Evolutionary conservation across 805 yeast genomes (phyloP).

Genomic region (Lipomyces yamanashiensis): DNA sequence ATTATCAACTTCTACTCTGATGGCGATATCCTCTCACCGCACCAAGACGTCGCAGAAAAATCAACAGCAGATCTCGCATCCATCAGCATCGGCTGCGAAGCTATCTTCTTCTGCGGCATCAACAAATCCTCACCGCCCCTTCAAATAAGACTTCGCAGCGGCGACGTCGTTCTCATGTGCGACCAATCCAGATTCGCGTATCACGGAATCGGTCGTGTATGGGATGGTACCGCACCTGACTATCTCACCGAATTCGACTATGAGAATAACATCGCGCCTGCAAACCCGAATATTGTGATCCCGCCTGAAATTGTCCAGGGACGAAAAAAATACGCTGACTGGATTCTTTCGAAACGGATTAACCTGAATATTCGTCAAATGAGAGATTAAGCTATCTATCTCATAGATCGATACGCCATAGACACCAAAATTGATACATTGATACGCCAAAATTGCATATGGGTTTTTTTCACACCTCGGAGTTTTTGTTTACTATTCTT

Average conservation of each 20-base stretch:
- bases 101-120: slow-evolving; percentile 43
- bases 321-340: slow-evolving; percentile 36
- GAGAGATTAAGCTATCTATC: slow-evolving; percentile 32
- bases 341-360: slow-evolving; percentile 47
- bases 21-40: slow-evolving; percentile 52
- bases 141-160: slow-evolving; percentile 46
- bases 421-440: neutral
- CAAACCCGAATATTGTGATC: neutral
- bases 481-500: neutral
- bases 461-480: too few relatives aligned
- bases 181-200: slow-evolving; percentile 49
- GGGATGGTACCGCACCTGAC: slow-evolving; percentile 45
- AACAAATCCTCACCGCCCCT: slow-evolving; percentile 41
- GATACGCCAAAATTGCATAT: neutral
- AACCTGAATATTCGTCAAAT: slow-evolving; percentile 51
- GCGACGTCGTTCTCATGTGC: slow-evolving; percentile 51
- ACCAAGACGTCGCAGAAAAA: slow-evolving; percentile 51
- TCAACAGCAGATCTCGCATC: slow-evolving; percentile 47
- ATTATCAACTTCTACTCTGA: slow-evolving; percentile 52
- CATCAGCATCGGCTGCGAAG: slow-evolving; percentile 49
- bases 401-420: too few relatives aligned
- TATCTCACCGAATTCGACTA: slow-evolving; percentile 34
- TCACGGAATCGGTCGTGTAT: slow-evolving; percentile 52
- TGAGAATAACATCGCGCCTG: neutral
- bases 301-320: slow-evolving; percentile 12